A percentile compares a stretch with the other conserved stretches of the same genome.
phyloP scores from a whole-genome alignment of 768 basidiomycete genomes.

The Serendipita sp. region DNA sequence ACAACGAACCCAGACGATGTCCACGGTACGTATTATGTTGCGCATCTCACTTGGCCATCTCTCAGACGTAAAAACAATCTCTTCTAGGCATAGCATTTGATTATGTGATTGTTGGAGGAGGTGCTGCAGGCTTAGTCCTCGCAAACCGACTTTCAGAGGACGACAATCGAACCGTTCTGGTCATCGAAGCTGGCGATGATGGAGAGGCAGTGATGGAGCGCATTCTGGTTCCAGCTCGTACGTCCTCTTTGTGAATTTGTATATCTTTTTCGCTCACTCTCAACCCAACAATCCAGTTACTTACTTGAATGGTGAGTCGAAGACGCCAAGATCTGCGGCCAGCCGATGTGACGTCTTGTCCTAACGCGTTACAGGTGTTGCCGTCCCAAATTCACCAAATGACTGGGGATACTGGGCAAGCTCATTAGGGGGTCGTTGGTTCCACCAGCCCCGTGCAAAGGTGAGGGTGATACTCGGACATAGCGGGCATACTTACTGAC shows the following conservation, averaged over 20 bases:
- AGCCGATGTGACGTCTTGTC: not conserved
- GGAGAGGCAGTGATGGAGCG: slow-evolving; percentile 5
- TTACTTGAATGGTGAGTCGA: not conserved
- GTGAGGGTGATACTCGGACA: not conserved
- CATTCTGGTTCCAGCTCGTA: not conserved
- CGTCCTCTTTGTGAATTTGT: not conserved
- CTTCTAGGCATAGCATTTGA: slow-evolving; percentile 25
- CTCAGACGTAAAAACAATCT: not conserved
- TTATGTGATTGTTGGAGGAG: slow-evolving; percentile 37
- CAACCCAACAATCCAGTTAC: not conserved
- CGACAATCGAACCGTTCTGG: slow-evolving; percentile 26
- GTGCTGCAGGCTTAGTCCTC: slow-evolving; percentile 31
- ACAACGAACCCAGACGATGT: not conserved
- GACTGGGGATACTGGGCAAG: slow-evolving; percentile 2
- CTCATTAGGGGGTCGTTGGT: not conserved
- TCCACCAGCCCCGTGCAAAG: not conserved
- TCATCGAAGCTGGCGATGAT: slow-evolving; percentile 16
- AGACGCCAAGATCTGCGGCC: not conserved
- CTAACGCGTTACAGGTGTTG: slow-evolving; percentile 2
- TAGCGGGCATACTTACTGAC: no score
- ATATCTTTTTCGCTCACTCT: not conserved
- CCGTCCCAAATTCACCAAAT: not conserved
- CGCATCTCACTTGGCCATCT: not conserved
- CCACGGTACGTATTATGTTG: not conserved
- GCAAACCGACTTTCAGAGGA: slow-evolving; percentile 32